Evolutionary conservation across 257 asterid genomes (phyloP), one percentile per base, ranked within the genome.

Genomic region (Ehretia macrophylla): DNA sequence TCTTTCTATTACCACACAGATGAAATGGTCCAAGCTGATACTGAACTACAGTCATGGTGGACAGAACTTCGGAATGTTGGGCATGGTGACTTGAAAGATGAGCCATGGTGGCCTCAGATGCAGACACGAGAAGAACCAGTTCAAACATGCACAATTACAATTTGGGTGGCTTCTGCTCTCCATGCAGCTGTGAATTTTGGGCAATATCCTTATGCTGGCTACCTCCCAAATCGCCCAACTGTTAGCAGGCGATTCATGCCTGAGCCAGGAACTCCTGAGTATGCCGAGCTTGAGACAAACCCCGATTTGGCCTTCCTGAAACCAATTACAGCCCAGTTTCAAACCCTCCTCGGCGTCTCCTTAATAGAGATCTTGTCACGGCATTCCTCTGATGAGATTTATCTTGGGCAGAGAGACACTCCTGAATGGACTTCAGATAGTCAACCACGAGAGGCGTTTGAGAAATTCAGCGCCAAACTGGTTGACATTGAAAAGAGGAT

Each of bases 111-210:
- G 96, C 94, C 89, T 21, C 54, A 63, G 45, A 81, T 87, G 89
- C 72, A 79, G 66, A 83, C 82, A 10, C 67, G 1, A 17, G 67
- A 27, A 8, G 92, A 83, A 13, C 92, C 85, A 39, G 45, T 81
- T 23, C 59, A 79, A 16, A 40, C 89, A 14, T 85, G 88, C 77
- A 83, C 95, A 5, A 83, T 58, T 18, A 74, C 85, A 58, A 83
- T 87, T 22, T 87, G 96, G 96, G 69, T 83, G 5, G 91, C 92
- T 14, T 83, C 96, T 0, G 96, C 94, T 40, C 96, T 85, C 51
- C 96, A 87, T 16, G 96, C 96, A 32, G 96, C 96, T 0, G 84
- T 87, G 21, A 85, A 88, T 17, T 88, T 83, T 17, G 96, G 90
- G 8, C 96, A 85, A 53, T 85, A 88, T 55, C 77, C 91, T 58